Conservation (phyloP, 495 filamentous ascomycete genomes). For the Penicillium samsonianum region DNA sequence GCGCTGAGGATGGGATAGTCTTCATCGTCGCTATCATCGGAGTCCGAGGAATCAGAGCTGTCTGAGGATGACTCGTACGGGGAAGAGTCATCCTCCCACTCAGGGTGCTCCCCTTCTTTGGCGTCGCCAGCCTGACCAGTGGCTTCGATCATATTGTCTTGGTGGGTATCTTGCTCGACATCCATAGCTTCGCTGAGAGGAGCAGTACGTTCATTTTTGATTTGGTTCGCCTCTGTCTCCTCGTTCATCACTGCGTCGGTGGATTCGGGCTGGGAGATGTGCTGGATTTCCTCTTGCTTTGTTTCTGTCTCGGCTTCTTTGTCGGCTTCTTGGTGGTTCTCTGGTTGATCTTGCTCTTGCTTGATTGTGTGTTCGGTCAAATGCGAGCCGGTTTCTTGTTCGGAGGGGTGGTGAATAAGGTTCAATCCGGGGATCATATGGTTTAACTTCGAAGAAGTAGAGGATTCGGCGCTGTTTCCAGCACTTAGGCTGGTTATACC, state of each 20-base stretch:
- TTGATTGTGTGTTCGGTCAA: conserved; percentile 15
- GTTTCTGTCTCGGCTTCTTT: background rate
- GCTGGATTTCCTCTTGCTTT: conserved; percentile 6
- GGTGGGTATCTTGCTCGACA: conserved; percentile 24
- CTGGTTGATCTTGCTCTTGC: conserved; percentile 8
- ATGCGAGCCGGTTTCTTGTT: conserved; percentile 16
- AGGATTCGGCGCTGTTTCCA: conserved; percentile 9
- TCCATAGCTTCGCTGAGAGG: conserved; percentile 37
- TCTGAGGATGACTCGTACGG: conserved; percentile 59
- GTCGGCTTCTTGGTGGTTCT: background rate
- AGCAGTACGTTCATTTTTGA: conserved; percentile 3
- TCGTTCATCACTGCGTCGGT: conserved; percentile 3
- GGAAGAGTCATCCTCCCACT: conserved; percentile 70
- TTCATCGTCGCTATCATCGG: conserved; percentile 68
- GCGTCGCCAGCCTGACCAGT: conserved; percentile 29
- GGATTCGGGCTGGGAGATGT: background rate
- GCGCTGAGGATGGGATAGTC: conserved; percentile 71
- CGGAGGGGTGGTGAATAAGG: conserved; percentile 34
- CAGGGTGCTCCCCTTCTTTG: conserved; percentile 65
- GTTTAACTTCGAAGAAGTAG: conserved; percentile 18
- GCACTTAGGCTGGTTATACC: conserved; percentile 6
- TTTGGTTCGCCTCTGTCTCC: conserved; percentile 12
- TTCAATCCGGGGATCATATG: conserved; percentile 44
- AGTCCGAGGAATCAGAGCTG: conserved; percentile 50
- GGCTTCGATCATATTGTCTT: conserved; percentile 11